Conservation (phyloP, 257 asterid genomes). For the Solanum appendiculatum region DNA sequence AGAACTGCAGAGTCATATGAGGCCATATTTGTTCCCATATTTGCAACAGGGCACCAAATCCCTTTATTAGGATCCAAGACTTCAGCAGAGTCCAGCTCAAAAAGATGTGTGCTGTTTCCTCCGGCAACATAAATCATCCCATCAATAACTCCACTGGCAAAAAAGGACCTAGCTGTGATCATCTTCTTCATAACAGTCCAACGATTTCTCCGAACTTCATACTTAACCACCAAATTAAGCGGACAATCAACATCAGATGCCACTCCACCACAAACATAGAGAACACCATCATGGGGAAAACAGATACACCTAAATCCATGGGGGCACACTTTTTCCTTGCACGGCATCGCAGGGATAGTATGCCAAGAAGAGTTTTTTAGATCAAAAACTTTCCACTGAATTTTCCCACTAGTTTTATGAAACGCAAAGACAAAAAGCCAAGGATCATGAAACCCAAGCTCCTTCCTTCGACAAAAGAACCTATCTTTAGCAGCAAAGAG, state of each 20-base stretch:
- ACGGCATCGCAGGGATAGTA: slow-evolving; percentile 86
- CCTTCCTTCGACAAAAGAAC: slow-evolving; percentile 63
- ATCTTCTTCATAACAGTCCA: slow-evolving; percentile 88
- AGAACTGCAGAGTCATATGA: slow-evolving; percentile 81
- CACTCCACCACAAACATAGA: slow-evolving; percentile 79
- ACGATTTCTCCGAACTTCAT: slow-evolving; percentile 62
- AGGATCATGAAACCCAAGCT: slow-evolving; percentile 74
- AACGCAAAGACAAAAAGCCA: slow-evolving; percentile 82
- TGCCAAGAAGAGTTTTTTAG: slow-evolving; percentile 69
- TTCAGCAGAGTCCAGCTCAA: slow-evolving; percentile 78
- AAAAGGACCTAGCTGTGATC: slow-evolving; percentile 80
- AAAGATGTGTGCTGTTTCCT: slow-evolving; percentile 68
- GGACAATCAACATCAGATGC: slow-evolving; percentile 69
- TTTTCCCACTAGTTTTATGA: slow-evolving; percentile 76
- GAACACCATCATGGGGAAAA: slow-evolving; percentile 59
- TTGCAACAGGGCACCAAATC: slow-evolving; percentile 55
- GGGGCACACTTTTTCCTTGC: slow-evolving; percentile 81
- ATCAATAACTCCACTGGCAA: slow-evolving; percentile 75
- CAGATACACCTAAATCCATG: slow-evolving; percentile 77
- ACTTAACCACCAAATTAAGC: slow-evolving; percentile 69
- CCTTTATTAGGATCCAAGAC: slow-evolving; percentile 62
- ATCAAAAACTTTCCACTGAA: slow-evolving; percentile 83
- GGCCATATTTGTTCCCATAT: slow-evolving; percentile 73
- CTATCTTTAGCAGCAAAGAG: slow-evolving; percentile 69
- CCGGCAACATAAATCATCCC: slow-evolving; percentile 92